A percentile compares a stretch with the other conserved stretches of the same genome.
phyloP scores from a whole-genome alignment of 2,329 filamentous ascomycete genomes.

The Raffaelea arxii region DNA sequence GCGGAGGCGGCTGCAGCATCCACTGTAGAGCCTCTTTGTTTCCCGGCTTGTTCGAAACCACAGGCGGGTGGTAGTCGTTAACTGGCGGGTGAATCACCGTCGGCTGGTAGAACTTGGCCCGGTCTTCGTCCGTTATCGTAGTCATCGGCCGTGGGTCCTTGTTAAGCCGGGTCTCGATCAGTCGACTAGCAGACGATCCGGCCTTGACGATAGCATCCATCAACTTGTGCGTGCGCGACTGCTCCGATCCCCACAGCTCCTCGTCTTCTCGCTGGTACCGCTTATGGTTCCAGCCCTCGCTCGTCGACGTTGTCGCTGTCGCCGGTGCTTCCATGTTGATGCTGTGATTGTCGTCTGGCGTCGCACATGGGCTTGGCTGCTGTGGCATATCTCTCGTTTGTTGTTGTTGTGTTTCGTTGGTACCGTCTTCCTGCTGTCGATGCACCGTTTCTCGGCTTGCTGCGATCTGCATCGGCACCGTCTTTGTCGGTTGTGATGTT shows the following conservation, averaged over 20 bases:
- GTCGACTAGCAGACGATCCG: constrained; percentile 42
- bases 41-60: constrained; percentile 65
- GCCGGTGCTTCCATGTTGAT: constrained; percentile 23
- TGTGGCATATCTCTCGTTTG: not conserved
- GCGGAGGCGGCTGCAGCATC: constrained; percentile 92
- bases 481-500: too few relatives aligned
- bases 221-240: constrained; percentile 42
- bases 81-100: constrained; percentile 57
- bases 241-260: constrained; percentile 64
- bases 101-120: constrained; percentile 47
- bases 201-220: constrained; percentile 51
- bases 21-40: constrained; percentile 65
- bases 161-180: constrained; percentile 41
- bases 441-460: too few relatives aligned
- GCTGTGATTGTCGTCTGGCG: constrained; percentile 35
- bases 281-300: constrained; percentile 63
- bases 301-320: constrained; percentile 23
- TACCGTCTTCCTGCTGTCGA: too few relatives aligned
- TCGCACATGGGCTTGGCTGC: constrained; percentile 30
- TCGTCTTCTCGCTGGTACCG: constrained; percentile 84
- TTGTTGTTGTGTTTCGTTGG: constrained; percentile 10
- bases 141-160: constrained; percentile 34
- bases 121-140: constrained; percentile 40
- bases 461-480: too few relatives aligned
- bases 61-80: constrained; percentile 78